Evolutionary conservation across 2,329 filamentous ascomycete species (phyloP), one percentile per base, ranked within the genome.

Genomic region (Parasarocladium wereldwijsianum): DNA sequence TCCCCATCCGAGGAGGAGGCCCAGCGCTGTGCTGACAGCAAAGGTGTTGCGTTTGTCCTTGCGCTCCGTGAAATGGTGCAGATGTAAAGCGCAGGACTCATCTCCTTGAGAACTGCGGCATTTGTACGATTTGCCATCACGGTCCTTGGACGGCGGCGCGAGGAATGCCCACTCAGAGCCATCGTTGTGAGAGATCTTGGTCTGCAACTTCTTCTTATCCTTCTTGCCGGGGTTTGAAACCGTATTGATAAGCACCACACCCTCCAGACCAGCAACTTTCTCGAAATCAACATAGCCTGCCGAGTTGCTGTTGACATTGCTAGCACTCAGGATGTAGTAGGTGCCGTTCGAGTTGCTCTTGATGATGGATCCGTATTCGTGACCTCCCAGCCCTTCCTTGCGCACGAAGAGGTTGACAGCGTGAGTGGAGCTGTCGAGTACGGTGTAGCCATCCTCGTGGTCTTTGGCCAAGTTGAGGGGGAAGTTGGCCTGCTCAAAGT

Each of bases 271-370:
- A 27, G 81, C 70, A 62, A 94, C 84, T 59, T 93, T 94, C 51
- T 98, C 90, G 52, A 93, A 98, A 49, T 98, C 90, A 25, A 93
- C 87, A 45, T 76, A 94, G 24, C 76, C 85, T 2, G 50, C 42
- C 9, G 66, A 58, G 46, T 94, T 75, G 41, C 83, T 71, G 52
- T 96, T 94, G 46, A 96, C 84, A 13, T 71, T 72, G 28, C 70
- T 62, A 15, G 90, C 64, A 51, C 82, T 92, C 39, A 93, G 60
- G 9, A 93, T 82, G 45, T 94, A 98, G 2, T 81, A 90, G 1
- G 90, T 98, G 32, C 90, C 90, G 47, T 98, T 96, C 43, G 85
- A 94, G 59, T 98, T 98, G 47, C 85, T 94, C 69, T 96, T 98
- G 54, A 98, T 73, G 42, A 98, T 83, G 15, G 79, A 78, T 21